Evolutionary conservation across 192 early-diverging fungal genomes (phyloP).

Genomic region (Entomortierella parvispora): DNA sequence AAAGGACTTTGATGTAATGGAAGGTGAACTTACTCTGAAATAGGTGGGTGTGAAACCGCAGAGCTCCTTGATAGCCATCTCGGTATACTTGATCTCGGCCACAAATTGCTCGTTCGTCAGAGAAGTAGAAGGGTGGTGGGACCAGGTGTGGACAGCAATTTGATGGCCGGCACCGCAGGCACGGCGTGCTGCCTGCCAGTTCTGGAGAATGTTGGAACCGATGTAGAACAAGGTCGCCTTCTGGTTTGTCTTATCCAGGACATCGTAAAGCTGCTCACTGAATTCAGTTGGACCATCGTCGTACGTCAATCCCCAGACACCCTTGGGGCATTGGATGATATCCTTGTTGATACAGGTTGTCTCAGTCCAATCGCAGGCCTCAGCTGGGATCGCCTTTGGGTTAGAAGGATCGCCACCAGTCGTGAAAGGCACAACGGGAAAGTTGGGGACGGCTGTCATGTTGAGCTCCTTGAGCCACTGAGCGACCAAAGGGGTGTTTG

Average conservation of each 20-base stretch:
- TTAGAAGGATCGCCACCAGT: slow-evolving; percentile 10
- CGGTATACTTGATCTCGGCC: slow-evolving; percentile 74
- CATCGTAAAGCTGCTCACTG: slow-evolving; percentile 55
- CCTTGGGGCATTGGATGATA: slow-evolving; percentile 53
- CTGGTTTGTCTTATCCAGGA: slow-evolving; percentile 54
- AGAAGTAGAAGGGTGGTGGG: slow-evolving; percentile 66
- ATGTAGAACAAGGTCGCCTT: slow-evolving; percentile 65
- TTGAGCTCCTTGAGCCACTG: slow-evolving; percentile 41
- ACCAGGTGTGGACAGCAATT: slow-evolving; percentile 55
- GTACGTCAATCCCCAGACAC: slow-evolving; percentile 59
- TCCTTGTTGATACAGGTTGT: slow-evolving; percentile 53
- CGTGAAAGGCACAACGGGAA: slow-evolving; percentile 30
- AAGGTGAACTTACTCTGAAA: slow-evolving; percentile 52
- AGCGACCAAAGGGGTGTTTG: slow-evolving; percentile 38
- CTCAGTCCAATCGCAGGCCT: slow-evolving; percentile 57
- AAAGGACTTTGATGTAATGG: slow-evolving; percentile 20
- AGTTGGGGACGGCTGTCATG: slow-evolving; percentile 17
- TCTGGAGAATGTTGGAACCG: slow-evolving; percentile 53
- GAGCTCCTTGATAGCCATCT: slow-evolving; percentile 62
- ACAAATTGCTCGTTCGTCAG: slow-evolving; percentile 74
- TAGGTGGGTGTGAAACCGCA: slow-evolving; percentile 59
- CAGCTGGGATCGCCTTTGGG: slow-evolving; percentile 13
- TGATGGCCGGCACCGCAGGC: slow-evolving; percentile 51
- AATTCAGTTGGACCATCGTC: slow-evolving; percentile 59
- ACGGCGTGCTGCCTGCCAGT: slow-evolving; percentile 52